These are phyloP conservation scores for Porphyrellus cyaneotinctus DNA, from an alignment of 768 basidiomycete genomes.

Conservation along the genomic window DNA sequence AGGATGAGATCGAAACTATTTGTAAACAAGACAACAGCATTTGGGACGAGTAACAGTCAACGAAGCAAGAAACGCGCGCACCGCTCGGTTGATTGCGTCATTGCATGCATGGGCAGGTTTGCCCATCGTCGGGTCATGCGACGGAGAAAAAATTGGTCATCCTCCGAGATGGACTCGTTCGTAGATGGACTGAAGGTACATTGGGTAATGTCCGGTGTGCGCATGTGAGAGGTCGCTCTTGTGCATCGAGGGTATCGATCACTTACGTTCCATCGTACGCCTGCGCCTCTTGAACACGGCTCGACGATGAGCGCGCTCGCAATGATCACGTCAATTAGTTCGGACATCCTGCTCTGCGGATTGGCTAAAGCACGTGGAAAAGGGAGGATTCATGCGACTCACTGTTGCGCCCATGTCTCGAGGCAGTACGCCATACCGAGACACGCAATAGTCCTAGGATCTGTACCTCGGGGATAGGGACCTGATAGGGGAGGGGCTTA, in stretches of 20 bases:
- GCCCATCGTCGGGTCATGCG: neutral
- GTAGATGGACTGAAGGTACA: neutral
- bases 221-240: neutral
- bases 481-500: neutral
- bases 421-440: neutral
- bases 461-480: neutral
- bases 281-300: neutral
- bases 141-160: neutral
- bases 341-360: neutral
- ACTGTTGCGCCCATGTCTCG: conserved; percentile 1
- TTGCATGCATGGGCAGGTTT: too few relatives aligned
- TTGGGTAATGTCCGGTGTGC: neutral
- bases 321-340: neutral
- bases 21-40: neutral
- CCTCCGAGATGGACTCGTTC: neutral
- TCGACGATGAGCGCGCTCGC: conserved; percentile 4
- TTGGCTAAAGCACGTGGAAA: neutral
- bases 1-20: neutral
- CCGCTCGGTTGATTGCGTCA: neutral
- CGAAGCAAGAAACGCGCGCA: conserved; percentile 1
- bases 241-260: neutral
- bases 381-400: neutral
- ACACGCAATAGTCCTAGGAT: neutral
- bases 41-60: neutral
- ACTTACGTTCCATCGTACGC: neutral